Conservation (phyloP, 805 yeast species). For the Schwanniomyces occidentalis region DNA sequence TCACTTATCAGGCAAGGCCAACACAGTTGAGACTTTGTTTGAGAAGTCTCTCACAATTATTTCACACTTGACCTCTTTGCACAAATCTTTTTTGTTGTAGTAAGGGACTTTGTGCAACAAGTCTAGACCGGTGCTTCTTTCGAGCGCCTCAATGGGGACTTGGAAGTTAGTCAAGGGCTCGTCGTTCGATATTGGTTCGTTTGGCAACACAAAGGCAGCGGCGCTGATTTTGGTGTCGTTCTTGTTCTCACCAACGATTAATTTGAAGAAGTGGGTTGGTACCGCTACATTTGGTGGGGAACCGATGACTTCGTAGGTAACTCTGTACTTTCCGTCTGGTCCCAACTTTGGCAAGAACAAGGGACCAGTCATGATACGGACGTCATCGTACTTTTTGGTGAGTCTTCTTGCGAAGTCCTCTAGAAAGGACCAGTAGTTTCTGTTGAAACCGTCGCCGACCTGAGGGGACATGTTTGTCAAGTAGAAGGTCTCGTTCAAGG, state of each 20-base stretch:
- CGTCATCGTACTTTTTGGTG: constrained; percentile 68
- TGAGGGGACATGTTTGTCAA: constrained; percentile 94
- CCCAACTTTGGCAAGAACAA: constrained; percentile 77
- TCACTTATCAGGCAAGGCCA: neutral
- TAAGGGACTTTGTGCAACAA: constrained; percentile 69
- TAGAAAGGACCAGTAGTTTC: constrained; percentile 97
- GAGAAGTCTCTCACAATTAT: constrained; percentile 80
- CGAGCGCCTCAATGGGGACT: constrained; percentile 88
- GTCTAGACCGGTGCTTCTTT: constrained; percentile 82
- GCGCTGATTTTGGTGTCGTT: constrained; percentile 55
- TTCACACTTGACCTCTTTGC: constrained; percentile 78
- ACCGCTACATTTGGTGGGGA: constrained; percentile 96
- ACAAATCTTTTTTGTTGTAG: constrained; percentile 58
- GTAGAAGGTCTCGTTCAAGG: constrained; percentile 93
- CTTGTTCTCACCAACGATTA: constrained; percentile 75
- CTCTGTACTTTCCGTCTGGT: constrained; percentile 83
- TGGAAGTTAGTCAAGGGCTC: constrained; percentile 73
- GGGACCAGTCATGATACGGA: constrained; percentile 92
- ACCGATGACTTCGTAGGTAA: constrained; percentile 89
- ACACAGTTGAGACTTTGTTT: constrained; percentile 20
- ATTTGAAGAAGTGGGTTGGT: constrained; percentile 94
- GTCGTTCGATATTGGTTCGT: constrained; percentile 70
- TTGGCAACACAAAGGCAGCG: constrained; percentile 94
- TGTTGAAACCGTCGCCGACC: constrained; percentile 95
- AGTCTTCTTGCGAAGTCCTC: constrained; percentile 85